phyloP scores from a whole-genome alignment of 805 yeast species.

The Debaryomyces prosopidis region DNA sequence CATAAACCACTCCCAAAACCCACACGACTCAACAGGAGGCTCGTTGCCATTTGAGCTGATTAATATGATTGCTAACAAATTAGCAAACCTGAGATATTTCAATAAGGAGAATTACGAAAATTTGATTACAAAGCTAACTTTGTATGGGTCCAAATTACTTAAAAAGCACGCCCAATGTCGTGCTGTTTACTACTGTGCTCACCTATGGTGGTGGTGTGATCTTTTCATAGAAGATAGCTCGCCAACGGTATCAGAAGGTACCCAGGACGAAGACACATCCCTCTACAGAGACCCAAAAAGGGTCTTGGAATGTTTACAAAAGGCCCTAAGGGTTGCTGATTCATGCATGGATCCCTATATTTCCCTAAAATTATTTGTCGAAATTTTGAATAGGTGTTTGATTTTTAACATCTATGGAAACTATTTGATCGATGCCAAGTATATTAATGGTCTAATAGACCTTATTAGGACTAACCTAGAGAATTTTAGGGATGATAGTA shows the following conservation, averaged over 20 bases:
- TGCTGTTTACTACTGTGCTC: constrained; percentile 83
- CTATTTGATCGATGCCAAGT: constrained; percentile 64
- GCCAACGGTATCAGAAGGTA: constrained; percentile 26
- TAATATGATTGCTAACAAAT: constrained; percentile 45
- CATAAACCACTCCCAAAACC: constrained; percentile 18
- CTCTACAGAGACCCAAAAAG: constrained; percentile 57
- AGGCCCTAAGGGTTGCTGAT: constrained; percentile 87
- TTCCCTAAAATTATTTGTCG: constrained; percentile 82
- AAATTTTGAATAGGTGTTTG: constrained; percentile 81
- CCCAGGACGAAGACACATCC: constrained; percentile 6
- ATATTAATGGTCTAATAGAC: constrained; percentile 84
- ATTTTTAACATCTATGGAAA: constrained; percentile 85
- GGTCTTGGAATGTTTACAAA: constrained; percentile 87
- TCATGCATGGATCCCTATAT: constrained; percentile 82
- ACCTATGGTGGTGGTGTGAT: constrained; percentile 91
- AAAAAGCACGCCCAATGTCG: constrained; percentile 95
- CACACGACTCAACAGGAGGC: constrained; percentile 45
- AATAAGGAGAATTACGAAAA: constrained; percentile 73
- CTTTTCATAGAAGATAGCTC: constrained; percentile 29
- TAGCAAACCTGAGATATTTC: constrained; percentile 44
- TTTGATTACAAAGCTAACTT: constrained; percentile 79
- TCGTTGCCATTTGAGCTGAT: constrained; percentile 53
- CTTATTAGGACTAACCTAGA: constrained; percentile 69
- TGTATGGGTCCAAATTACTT: constrained; percentile 83
- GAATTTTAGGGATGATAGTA: constrained; percentile 33